These are phyloP conservation scores for Oxyria digyna DNA, from an alignment of 148 eudicot species.

Conservation along the genomic window DNA sequence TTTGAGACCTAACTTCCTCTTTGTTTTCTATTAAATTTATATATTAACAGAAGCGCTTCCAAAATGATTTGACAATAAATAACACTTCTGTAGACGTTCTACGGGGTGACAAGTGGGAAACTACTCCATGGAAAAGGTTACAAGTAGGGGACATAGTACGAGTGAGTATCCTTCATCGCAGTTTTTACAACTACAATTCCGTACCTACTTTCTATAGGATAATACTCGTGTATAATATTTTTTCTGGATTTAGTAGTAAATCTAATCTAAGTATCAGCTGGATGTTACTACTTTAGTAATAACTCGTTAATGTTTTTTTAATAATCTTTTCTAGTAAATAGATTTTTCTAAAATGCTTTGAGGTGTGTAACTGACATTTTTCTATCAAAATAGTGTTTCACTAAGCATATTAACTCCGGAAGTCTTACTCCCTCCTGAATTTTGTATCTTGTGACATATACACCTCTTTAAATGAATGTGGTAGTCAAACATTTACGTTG, in stretches of 20 bases:
- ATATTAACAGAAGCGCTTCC: slow-evolving; percentile 72
- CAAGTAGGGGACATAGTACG: slow-evolving; percentile 93
- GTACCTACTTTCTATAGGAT: neutral
- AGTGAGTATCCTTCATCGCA: slow-evolving; percentile 33
- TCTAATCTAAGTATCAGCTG: neutral
- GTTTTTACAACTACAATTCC: neutral
- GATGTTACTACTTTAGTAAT: neutral
- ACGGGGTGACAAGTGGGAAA: slow-evolving; percentile 60
- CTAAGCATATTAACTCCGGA: neutral
- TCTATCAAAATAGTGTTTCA: neutral
- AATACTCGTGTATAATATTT: neutral
- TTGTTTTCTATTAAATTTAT: slow-evolving; percentile 8
- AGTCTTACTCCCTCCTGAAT: neutral
- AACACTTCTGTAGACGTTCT: slow-evolving; percentile 60
- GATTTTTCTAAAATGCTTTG: neutral
- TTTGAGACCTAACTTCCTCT: neutral
- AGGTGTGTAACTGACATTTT: neutral
- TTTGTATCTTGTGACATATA: neutral
- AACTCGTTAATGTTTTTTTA: neutral
- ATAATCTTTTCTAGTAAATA: neutral
- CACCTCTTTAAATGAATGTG: neutral
- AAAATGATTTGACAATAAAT: slow-evolving; percentile 83
- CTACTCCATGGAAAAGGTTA: slow-evolving; percentile 69
- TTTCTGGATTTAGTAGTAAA: neutral
- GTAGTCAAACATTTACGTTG: neutral